Conservation (phyloP, 352 stramenopile genomes). For the Pythium dissotocum region DNA sequence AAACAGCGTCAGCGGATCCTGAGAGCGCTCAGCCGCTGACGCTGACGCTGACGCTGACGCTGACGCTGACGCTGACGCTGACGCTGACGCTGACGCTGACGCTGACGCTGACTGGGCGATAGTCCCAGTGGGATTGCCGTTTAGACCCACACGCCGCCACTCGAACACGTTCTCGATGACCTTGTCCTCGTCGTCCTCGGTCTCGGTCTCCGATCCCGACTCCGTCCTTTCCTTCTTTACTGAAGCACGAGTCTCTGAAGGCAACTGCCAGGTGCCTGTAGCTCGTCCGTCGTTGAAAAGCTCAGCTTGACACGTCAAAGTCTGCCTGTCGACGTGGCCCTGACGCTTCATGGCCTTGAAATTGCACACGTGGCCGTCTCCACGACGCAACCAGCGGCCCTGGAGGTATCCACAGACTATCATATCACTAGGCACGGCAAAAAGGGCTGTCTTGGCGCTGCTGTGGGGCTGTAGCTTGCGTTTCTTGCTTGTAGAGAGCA, state of each 20-base stretch:
- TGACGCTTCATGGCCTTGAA: constrained; percentile 46
- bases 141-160: constrained; percentile 15
- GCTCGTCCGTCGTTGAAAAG: constrained; percentile 25
- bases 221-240: constrained; percentile 20
- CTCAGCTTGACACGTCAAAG: constrained; percentile 46
- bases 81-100: too few species aligned
- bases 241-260: constrained; percentile 8
- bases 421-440: not conserved
- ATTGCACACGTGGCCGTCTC: constrained; percentile 25
- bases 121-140: not conserved
- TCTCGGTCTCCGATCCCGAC: not conserved
- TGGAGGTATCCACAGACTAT: constrained; percentile 13
- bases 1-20: too few species aligned
- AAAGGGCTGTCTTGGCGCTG: not conserved
- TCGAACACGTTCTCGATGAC: constrained; percentile 28
- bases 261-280: constrained; percentile 13
- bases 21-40: too few species aligned
- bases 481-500: constrained; percentile 12
- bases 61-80: too few species aligned
- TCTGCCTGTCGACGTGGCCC: constrained; percentile 43
- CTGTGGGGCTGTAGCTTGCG: constrained; percentile 1
- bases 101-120: constrained; percentile 2
- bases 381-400: constrained; percentile 27
- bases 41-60: too few species aligned
- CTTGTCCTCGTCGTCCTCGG: not conserved